A percentile compares a stretch with the other conserved stretches of the same genome.
Conservation (phyloP, 1,284 basidiomycete species). For the Leccinum subrobustum region DNA sequence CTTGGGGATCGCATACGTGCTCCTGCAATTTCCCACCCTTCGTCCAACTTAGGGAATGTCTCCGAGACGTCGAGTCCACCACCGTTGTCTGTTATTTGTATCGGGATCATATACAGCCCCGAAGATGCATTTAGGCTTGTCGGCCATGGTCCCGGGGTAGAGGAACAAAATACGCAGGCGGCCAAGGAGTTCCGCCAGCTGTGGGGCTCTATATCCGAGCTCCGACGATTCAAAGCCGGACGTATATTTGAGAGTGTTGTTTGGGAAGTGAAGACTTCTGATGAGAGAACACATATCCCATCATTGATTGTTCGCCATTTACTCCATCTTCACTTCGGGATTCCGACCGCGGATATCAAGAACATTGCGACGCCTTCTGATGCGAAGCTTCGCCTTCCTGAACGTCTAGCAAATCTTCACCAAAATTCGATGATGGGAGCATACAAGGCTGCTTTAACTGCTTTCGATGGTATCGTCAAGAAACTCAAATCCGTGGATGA, state of each 20-base stretch:
- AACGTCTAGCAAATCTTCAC: slow-evolving; percentile 50
- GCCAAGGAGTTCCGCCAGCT: slow-evolving; percentile 74
- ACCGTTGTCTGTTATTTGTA: slow-evolving; percentile 46
- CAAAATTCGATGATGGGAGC: slow-evolving; percentile 51
- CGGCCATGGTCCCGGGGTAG: slow-evolving; percentile 83
- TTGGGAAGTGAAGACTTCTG: slow-evolving; percentile 77
- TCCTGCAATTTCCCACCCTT: slow-evolving; percentile 55
- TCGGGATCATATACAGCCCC: slow-evolving; percentile 77
- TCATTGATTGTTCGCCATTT: slow-evolving; percentile 74
- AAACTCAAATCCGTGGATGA: slow-evolving; percentile 77
- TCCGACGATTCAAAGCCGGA: slow-evolving; percentile 97
- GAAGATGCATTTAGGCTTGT: slow-evolving; percentile 78
- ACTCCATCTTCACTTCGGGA: slow-evolving; percentile 72
- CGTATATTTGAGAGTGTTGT: slow-evolving; percentile 92
- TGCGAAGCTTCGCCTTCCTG: slow-evolving; percentile 65
- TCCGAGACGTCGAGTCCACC: slow-evolving; percentile 50
- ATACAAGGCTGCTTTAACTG: slow-evolving; percentile 76
- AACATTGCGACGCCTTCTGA: slow-evolving; percentile 68
- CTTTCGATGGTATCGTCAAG: slow-evolving; percentile 82
- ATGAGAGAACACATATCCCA: slow-evolving; percentile 82
- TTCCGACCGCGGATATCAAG: slow-evolving; percentile 51
- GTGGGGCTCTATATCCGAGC: slow-evolving; percentile 92
- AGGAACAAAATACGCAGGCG: slow-evolving; percentile 52
- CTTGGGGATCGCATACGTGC: slow-evolving; percentile 69
- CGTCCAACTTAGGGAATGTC: slow-evolving; percentile 43